Base-by-base conservation (phyloP, 208 protist genomes). In the Wallacemonas sp. region DNA sequence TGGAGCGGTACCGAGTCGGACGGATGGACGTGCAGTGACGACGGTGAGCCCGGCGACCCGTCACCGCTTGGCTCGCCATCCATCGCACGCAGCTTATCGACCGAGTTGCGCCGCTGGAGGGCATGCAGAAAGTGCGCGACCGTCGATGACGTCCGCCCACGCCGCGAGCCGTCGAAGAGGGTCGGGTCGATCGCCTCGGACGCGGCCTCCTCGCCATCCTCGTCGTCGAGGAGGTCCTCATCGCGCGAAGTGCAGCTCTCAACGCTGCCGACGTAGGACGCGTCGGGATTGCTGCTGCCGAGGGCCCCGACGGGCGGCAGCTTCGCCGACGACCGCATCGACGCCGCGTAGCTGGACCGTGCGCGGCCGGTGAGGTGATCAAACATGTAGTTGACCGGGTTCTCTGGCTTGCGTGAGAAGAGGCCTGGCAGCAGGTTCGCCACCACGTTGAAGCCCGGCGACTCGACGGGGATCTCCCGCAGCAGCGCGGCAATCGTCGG, bases 341-440 rank as follows among this genome's bases (percentile, higher is more conserved):
- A 90, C 32, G 65, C 48, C 16, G 74, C 68, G 16, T 47, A 57
- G 48, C 68, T 81, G 23, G 70, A 70, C 32, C 70, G 76, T 11
- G 70, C 39, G 24, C 78, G 81, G 49, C 63, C 72, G 36, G 52
- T 62, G 24, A 87, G 49, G 67, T 89, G 76, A 43, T 85, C 67
- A 63, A 81, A 84, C 32, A 92, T 76, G 74, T 86, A 92, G 61
- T 73, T 83, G 49, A 89, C 80, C 17, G 86, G 82, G 30, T 81
- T 64, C 1, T 72, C 65, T 36, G 86, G 86, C 64, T 88, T 88
- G 52, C 81, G 83, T 3, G 78, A 77, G 32, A 92, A 85, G 27
- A 89, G 64, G 14, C 62, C n/a, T n/a, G 76, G 68, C 5, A 92
- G 32, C 27, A 87, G 19, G 49, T 61, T 70, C 3, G 58, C 69